phyloP scores from a whole-genome alignment of 2,329 filamentous ascomycete species.

The Colletotrichum plurivorum region DNA sequence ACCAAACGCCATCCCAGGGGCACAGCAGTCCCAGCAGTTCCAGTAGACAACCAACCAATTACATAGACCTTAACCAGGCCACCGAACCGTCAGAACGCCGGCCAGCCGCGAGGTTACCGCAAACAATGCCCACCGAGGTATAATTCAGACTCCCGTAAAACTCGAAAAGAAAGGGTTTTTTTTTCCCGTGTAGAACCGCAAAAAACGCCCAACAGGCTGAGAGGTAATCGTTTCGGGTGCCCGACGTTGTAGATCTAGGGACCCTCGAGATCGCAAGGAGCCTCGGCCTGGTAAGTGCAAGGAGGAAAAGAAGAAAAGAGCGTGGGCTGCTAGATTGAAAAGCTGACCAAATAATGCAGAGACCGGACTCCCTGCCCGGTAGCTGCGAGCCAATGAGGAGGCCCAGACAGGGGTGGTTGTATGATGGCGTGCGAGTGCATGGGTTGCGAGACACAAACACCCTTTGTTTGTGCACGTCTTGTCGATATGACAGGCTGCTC shows the following conservation, averaged over 20 bases:
- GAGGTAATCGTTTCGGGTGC: conserved; percentile 3
- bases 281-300: conserved; percentile 20
- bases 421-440: conserved; percentile 16
- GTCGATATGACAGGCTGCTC: conserved; percentile 25
- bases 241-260: conserved; percentile 34
- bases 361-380: conserved; percentile 13
- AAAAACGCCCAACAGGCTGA: background rate
- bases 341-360: conserved; percentile 27
- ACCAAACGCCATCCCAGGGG: conserved; percentile 26
- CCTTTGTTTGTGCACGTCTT: conserved; percentile 8
- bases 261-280: conserved; percentile 16
- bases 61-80: conserved; percentile 4
- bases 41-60: conserved; percentile 8
- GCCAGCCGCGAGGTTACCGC: conserved; percentile 17
- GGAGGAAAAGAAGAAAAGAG: conserved; percentile 32
- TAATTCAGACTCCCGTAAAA: conserved; percentile 7
- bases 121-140: conserved; percentile 14
- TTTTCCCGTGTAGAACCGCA: background rate
- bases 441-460: conserved; percentile 33
- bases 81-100: conserved; percentile 24
- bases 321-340: conserved; percentile 24
- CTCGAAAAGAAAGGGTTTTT: background rate
- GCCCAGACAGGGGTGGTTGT: conserved; percentile 14
- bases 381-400: conserved; percentile 25
- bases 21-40: background rate